Conservation (phyloP, 2,329 filamentous ascomycete species). For the Didymella glomerata region DNA sequence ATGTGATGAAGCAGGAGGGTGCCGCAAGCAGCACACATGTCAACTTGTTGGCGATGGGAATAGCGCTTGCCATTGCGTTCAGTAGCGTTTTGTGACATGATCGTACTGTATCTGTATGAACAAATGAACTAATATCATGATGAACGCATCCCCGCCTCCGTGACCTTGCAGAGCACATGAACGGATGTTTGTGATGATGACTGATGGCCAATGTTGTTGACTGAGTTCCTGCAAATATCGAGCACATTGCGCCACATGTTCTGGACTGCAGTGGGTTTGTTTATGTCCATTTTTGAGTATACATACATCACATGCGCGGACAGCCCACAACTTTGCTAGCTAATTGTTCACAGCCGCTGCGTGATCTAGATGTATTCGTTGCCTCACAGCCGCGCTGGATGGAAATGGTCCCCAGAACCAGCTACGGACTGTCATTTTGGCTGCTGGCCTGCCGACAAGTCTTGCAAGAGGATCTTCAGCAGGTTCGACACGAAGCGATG, state of each 20-base stretch:
- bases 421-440: neutral
- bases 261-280: no score
- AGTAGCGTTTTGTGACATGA: neutral
- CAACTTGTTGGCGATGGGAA: neutral
- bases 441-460: neutral
- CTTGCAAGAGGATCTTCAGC: neutral
- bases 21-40: neutral
- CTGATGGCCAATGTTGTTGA: no score
- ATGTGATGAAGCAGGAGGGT: conserved; percentile 37
- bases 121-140: no score
- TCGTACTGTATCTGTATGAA: neutral
- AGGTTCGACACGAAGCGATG: neutral
- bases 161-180: no score
- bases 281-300: no score
- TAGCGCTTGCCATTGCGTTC: neutral
- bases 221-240: no score
- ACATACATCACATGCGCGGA: neutral
- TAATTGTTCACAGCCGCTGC: no score
- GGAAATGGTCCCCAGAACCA: neutral
- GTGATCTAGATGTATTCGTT: no score
- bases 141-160: no score
- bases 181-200: no score
- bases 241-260: no score
- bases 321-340: no score
- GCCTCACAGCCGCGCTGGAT: neutral